Evolutionary conservation across 129 eudicot species (phyloP).

Genomic region (Artemisia tridentata): DNA sequence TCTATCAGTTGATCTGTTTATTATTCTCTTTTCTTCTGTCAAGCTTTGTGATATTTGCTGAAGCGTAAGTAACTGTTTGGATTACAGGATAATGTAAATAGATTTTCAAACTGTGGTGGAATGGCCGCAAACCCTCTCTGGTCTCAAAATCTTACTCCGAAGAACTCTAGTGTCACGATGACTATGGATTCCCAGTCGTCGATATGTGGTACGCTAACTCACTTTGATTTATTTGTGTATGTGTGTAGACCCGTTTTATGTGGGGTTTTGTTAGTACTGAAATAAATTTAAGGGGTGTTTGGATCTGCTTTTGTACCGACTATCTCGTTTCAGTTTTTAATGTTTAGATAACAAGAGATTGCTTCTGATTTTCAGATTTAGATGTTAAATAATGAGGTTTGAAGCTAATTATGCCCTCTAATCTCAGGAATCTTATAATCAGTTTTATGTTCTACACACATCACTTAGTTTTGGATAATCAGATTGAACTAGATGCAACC

Average conservation of each 20-base stretch:
- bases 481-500: too few relatives aligned
- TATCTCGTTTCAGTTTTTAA: background rate
- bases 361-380: slow-evolving; percentile 1
- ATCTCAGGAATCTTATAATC: too few relatives aligned
- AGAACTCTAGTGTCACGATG: slow-evolving; percentile 44
- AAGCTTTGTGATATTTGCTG: background rate
- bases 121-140: slow-evolving; percentile 34
- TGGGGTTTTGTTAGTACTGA: background rate
- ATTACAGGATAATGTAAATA: slow-evolving; percentile 33
- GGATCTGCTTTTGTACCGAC: background rate
- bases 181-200: slow-evolving; percentile 81
- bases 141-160: slow-evolving; percentile 49
- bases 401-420: too few relatives aligned
- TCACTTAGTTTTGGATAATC: too few relatives aligned
- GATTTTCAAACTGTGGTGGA: slow-evolving; percentile 43
- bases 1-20: background rate
- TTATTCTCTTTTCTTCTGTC: background rate
- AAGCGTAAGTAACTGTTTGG: slow-evolving; percentile 4
- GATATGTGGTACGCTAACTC: slow-evolving; percentile 59
- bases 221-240: background rate
- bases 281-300: background rate
- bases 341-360: background rate
- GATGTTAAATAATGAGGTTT: background rate
- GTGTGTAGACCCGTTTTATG: background rate
- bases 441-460: too few relatives aligned